Base-by-base conservation (phyloP, 2,329 filamentous ascomycete genomes). In the Hypoxylon sp. region DNA sequence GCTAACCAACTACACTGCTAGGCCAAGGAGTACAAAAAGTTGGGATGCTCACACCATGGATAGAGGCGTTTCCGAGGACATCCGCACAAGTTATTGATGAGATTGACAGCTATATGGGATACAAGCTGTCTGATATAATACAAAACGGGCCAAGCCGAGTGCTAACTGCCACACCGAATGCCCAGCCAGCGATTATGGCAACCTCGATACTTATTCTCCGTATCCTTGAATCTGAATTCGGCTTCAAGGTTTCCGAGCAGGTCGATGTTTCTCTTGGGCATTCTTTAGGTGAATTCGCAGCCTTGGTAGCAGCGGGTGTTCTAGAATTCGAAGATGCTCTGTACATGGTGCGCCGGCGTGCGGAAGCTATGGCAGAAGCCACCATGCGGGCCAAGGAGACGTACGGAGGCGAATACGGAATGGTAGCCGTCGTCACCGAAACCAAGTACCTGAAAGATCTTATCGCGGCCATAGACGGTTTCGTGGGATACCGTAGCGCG, bases 111-210 rank as follows among this genome's bases (percentile, higher is more conserved):
- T 82, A 83, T 17, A 80, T 96, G 64, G 82, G 87, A 62, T 85
- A 87, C 65, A 86, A 86, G 57, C 80, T 97, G 49, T 91, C 90
- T 27, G 78, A 80, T 17, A 80, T 93, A 51, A 96, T 97, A 62
- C 84, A 87, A 52, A 78, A 89, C 19, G 92, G 93, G 0, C 89
- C 93, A 1, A 90, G 89, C 62, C 84, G 83, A 47, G 74, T 79
- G 41, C 83, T 97, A 47, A 95, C 90, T 29, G 82, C 84, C 49
- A 97, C 93, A 3, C 84, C 89, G 59, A 92, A 96, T 68, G 89
- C 93, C 3, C 93, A 97, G 71, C 93, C 93, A 1, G 92, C 93
- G 63, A 96, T 97, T 71, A 96, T 97, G 91, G 90, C 91, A 9
- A 94, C 91, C 3, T 95, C 90, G 19, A 86, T 97, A 67, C 81